Conservation (phyloP, 1,139 yeast species). For the Candida dubliniensis region DNA sequence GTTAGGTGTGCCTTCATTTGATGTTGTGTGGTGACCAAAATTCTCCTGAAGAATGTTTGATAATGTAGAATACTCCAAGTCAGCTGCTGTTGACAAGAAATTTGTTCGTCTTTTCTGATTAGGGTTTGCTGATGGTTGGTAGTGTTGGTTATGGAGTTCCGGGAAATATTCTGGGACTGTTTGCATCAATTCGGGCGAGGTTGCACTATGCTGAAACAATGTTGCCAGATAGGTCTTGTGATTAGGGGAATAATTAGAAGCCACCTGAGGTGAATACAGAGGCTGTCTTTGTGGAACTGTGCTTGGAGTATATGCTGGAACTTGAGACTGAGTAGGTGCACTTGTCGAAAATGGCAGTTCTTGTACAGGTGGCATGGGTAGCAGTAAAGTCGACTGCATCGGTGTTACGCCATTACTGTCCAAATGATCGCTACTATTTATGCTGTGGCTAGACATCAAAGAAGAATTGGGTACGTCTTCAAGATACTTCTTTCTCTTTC, state of each 20-base stretch:
- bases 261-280: neutral
- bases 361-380: neutral
- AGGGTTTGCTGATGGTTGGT: constrained; percentile 6
- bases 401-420: neutral
- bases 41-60: constrained; percentile 71
- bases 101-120: constrained; percentile 27
- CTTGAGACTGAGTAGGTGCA: too few species aligned
- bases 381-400: neutral
- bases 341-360: too few species aligned
- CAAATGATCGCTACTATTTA: neutral
- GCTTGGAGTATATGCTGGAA: too few species aligned
- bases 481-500: constrained; percentile 82
- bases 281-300: neutral
- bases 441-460: constrained; percentile 8
- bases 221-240: constrained; percentile 17
- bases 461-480: constrained; percentile 48
- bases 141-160: constrained; percentile 8
- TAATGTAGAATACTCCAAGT: constrained; percentile 73
- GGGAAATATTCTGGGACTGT: constrained; percentile 7
- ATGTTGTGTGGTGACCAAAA: constrained; percentile 32
- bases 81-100: constrained; percentile 75
- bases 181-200: constrained; percentile 13
- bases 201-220: constrained; percentile 17
- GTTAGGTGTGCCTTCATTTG: constrained; percentile 45
- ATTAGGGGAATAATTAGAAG: constrained; percentile 1